phyloP scores from a whole-genome alignment of 139 green algal species.

The Chlamydomonas eustigma region DNA sequence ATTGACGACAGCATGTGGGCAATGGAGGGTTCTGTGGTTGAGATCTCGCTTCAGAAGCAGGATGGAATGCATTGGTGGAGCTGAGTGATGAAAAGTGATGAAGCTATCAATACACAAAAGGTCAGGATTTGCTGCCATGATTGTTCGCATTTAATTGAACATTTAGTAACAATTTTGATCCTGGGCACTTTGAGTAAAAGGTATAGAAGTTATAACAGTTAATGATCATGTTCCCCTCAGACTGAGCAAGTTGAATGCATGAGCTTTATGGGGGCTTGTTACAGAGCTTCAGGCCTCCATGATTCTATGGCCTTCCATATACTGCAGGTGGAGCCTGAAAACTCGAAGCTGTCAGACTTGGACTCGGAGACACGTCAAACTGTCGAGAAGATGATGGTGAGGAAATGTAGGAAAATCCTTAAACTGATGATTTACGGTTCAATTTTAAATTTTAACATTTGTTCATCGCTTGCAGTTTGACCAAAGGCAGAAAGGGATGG shows the following conservation, averaged over 20 bases:
- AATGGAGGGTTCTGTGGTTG: constrained; percentile 53
- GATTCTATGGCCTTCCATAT: not conserved
- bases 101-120: constrained; percentile 86
- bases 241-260: too few species aligned
- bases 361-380: constrained; percentile 83
- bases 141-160: too few species aligned
- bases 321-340: constrained; percentile 78
- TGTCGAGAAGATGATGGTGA: constrained; percentile 26
- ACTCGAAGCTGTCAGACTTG: constrained; percentile 89
- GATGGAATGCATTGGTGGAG: constrained; percentile 93
- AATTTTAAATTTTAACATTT: too few species aligned
- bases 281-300: too few species aligned
- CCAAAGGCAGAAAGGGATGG: constrained; percentile 93
- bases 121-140: constrained; percentile 1
- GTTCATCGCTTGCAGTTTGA: constrained; percentile 97
- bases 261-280: too few species aligned
- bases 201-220: too few species aligned
- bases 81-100: constrained; percentile 60
- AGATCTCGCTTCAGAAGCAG: constrained; percentile 83
- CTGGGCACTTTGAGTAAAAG: too few species aligned
- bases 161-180: too few species aligned
- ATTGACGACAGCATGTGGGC: constrained; percentile 91
- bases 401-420: not conserved
- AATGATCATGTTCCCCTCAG: too few species aligned
- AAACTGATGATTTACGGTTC: too few species aligned